Evolutionary conservation across 129 eudicot genomes (phyloP), one percentile per base, ranked within the genome.

Genomic region (Helichrysum umbraculigerum): DNA sequence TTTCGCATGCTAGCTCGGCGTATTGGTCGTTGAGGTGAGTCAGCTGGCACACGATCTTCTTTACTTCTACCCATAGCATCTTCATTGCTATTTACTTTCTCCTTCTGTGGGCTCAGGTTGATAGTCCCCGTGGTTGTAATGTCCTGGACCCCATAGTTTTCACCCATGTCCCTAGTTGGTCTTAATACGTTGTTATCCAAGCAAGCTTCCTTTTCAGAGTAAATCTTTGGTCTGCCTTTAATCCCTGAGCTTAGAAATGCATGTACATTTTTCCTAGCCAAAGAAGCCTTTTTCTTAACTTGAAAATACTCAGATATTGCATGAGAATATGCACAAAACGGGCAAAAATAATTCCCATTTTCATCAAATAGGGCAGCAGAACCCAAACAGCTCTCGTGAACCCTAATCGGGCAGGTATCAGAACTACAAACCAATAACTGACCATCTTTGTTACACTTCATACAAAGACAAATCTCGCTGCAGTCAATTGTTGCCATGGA

Each of bases 291-390:
- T 72, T 78, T 86, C 89, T 88, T 94, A 70, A 69, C 81, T 79
- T 84, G 85, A 17, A 65, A 17, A 82, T 82, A 94, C 78, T 79
- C 83, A 1, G 90, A 85, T 51, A 89, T 85, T 52, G 97, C 90
- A 76, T 79, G 86, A 34, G 93, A 87, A 84, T 91, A 94, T 17
- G 90, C 85, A 91, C 98, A 94, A 76, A 88, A 88, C 5, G 98
- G 98, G 81, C 98, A 94, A 79, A 80, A 89, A 80, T 88, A 94
- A 0, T 44, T 77, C 11, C 86, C 87, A 8, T 52, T 67, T 72
- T 57, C 83, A 72, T 88, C 93, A 80, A 85, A 83, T 37, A 80
- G 79, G 70, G 85, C 64, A 29, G 77, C 76, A 21, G 81, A 75
- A 17, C 82, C 85, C 78, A 91, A 77, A 78, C 98, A 94, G 63